Base-by-base conservation (phyloP, 148 eudicot species). In the Chenopodium suecicum region DNA sequence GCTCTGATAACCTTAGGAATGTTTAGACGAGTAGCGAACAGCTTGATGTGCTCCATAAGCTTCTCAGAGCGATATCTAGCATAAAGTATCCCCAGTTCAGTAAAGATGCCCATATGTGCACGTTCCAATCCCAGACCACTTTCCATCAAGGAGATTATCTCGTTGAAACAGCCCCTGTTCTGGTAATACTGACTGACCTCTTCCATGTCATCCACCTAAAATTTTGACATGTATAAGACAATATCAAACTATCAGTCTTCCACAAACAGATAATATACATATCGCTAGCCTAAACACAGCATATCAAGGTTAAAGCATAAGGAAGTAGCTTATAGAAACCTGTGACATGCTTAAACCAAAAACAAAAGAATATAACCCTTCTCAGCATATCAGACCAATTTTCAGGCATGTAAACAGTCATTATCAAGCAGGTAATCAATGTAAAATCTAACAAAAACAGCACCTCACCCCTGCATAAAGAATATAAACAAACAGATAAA, bases 51-150 rank as follows among this genome's bases (percentile, higher is more conserved):
- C 88, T 95, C 99, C 99, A 95, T 95, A 80, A 95, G 98, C 91
- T 95, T 95, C 90, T 95, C 98, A 75, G 92, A 80, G 78, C 99
- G 96, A 81, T 95, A 95, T 86, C 99, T 90, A 62, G 99, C 99
- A 86, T 95, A 95, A 84, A 95, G 97, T 69, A 95, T 97, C 32
- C 99, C 99, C 78, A 95, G 88, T 83, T 95, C 99, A 9, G 99
- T 95, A 63, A 95, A 95, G 75, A 95, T 95, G 58, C 99, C 99
- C 99, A 95, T 95, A 85, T 95, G 99, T 64, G 99, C 98, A 82
- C 99, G 97, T 83, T 95, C 99, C 89, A 95, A 89, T 73, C 99
- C 99, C 78, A 95, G 85, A 66, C 99, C 99, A 86, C 99, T 95
- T 86, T 95, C 98, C 99, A 95, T 95, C 67, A 93, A 92, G 48